Evolutionary conservation across 1,284 basidiomycete genomes (phyloP).

Genomic region (Apiotrichum akiyoshidainum): DNA sequence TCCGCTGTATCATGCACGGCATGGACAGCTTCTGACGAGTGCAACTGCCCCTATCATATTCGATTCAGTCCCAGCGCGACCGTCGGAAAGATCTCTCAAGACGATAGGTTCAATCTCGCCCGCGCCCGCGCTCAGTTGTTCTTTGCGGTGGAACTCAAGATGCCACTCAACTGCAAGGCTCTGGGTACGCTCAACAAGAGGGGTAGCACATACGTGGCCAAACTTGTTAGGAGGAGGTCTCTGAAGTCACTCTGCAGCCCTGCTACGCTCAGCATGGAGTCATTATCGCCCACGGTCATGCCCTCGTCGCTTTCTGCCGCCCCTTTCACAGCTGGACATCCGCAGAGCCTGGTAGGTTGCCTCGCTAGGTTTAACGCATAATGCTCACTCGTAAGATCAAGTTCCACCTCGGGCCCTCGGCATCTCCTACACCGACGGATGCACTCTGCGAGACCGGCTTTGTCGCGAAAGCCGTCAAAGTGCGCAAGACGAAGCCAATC

Average conservation of each 20-base stretch:
- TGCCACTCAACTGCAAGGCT: not conserved
- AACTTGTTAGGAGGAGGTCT: not conserved
- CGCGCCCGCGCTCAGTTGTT: not conserved
- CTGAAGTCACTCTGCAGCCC: not conserved
- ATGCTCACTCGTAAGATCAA: too few relatives aligned
- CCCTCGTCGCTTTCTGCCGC: too few relatives aligned
- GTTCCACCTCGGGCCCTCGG: too few relatives aligned
- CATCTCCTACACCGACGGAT: too few relatives aligned
- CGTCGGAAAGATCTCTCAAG: not conserved
- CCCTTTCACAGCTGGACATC: too few relatives aligned
- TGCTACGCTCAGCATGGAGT: too few relatives aligned
- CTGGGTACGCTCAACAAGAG: not conserved
- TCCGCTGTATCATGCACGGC: not conserved
- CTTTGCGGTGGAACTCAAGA: not conserved
- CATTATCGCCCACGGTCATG: too few relatives aligned
- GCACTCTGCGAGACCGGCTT: too few relatives aligned
- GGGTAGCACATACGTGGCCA: not conserved
- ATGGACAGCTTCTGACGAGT: not conserved
- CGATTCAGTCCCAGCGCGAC: not conserved
- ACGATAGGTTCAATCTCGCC: constrained; percentile 5
- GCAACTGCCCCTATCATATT: constrained; percentile 2
- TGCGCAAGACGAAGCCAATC: too few relatives aligned
- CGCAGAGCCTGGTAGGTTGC: too few relatives aligned
- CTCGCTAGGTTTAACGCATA: too few relatives aligned
- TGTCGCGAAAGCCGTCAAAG: too few relatives aligned